Base-by-base conservation (phyloP, 176 grass and related monocot genomes). In the Themeda triandra region DNA sequence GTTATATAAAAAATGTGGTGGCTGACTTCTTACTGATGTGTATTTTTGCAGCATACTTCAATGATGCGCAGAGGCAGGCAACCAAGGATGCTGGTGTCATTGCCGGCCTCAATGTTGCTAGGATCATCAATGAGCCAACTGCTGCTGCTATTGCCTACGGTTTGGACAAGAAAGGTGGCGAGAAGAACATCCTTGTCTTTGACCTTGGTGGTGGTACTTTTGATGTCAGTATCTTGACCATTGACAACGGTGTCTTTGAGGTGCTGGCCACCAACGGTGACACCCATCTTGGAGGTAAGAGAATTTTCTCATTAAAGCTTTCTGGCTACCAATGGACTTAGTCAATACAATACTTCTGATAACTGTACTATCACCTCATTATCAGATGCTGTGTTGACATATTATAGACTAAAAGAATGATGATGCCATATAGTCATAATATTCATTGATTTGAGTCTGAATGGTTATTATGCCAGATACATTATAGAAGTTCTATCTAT, bases 101-200 rank as follows among this genome's bases (percentile, higher is more conserved):
- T 83, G 84, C 92, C 33, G 87, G 90, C 54, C 77, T 90, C 23
- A 94, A 94, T 73, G 92, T 94, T 71, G 86, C 85, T 71, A 91
- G 92, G 86, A 94, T 91, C 70, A 94, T 94, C 75, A 91, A 91
- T 15, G 92, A 94, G 77, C 89, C 92, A 8, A 94, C 92, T 71
- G 92, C 90, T 90, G 92, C 92, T 80, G 92, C 92, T 82, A 94
- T 94, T 73, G 87, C 92, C 35, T 92, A 94, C 1, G 92, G 92
- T 85, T 66, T 92, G 83, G 90, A 92, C 76, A 91, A 92, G 74
- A 92, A 87, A 59, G 92, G 87, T 56, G 90, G 92, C 0, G 81
- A 92, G 64, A 94, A 92, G 87, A 92, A 94, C 87, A 92, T 94
- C 87, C 92, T 94, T 80, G 90, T 94, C 63, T 94, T 94, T 80